Conservation (phyloP, 2,329 filamentous ascomycete genomes). For the Daldinia sp. region DNA sequence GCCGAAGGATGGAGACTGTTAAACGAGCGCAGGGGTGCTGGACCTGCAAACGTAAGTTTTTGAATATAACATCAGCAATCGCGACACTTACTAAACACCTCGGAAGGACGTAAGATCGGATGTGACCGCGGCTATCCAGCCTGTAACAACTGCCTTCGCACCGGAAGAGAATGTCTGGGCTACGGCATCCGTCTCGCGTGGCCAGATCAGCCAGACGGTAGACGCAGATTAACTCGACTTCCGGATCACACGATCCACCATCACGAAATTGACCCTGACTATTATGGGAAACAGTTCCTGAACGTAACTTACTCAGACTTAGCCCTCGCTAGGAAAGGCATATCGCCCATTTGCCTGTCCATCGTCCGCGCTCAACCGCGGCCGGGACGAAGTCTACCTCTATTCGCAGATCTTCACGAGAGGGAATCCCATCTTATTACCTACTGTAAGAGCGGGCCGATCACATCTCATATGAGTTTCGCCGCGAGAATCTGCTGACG, state of each 20-base stretch:
- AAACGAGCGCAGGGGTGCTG: constrained; percentile 51
- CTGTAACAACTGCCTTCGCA: constrained; percentile 55
- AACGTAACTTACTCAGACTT: constrained; percentile 52
- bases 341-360: constrained; percentile 40
- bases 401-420: constrained; percentile 44
- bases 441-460: constrained; percentile 43
- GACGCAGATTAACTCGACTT: constrained; percentile 46
- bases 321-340: constrained; percentile 44
- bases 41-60: constrained; percentile 54
- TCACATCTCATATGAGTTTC: background rate
- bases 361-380: constrained; percentile 41
- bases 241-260: constrained; percentile 46
- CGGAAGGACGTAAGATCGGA: constrained; percentile 56
- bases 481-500: constrained; percentile 20
- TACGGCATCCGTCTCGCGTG: constrained; percentile 57
- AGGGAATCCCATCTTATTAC: constrained; percentile 44
- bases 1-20: constrained; percentile 44
- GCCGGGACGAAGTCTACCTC: constrained; percentile 41
- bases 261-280: constrained; percentile 39
- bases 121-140: constrained; percentile 54
- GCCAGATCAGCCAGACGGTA: constrained; percentile 57
- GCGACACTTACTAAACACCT: constrained; percentile 24
- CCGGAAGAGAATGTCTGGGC: constrained; percentile 53
- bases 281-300: constrained; percentile 51
- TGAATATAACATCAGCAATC: constrained; percentile 35